Percentiles rank a stretch among this genome's conserved stretches.
Conservation (phyloP, 2,329 filamentous ascomycete genomes). For the Penicillium sp. region DNA sequence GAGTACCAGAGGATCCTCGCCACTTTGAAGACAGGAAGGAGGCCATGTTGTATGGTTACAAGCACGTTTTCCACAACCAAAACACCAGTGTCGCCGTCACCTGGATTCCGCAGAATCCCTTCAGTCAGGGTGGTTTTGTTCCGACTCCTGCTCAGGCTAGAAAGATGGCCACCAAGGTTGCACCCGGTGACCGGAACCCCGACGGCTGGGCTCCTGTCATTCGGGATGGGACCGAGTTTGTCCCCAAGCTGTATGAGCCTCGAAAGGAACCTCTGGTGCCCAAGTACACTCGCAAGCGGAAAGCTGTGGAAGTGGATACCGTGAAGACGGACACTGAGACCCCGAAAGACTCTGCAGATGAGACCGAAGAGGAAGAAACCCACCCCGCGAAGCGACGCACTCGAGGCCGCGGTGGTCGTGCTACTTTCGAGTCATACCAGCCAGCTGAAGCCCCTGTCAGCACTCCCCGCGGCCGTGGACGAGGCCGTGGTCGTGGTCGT, state of each 20-base stretch:
- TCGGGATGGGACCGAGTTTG: conserved; percentile 35
- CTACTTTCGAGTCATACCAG: conserved; percentile 21
- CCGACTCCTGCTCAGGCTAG: conserved; percentile 41
- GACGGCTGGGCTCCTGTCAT: conserved; percentile 39
- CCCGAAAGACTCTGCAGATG: conserved; percentile 22
- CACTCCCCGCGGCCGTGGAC: conserved; percentile 16
- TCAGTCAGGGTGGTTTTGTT: conserved; percentile 48
- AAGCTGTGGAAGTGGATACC: conserved; percentile 34
- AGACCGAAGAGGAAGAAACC: conserved; percentile 27
- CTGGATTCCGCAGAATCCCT: conserved; percentile 49
- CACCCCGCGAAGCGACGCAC: conserved; percentile 30
- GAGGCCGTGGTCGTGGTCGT: conserved; percentile 28
- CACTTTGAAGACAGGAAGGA: conserved; percentile 58
- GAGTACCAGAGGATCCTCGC: conserved; percentile 12
- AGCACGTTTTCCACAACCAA: conserved; percentile 48
- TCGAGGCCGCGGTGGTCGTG: conserved; percentile 27
- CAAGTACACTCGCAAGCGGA: conserved; percentile 36
- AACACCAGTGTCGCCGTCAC: conserved; percentile 35
- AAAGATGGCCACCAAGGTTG: conserved; percentile 36
- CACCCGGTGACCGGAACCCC: conserved; percentile 36
- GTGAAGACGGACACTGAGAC: conserved; percentile 28
- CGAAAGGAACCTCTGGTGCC: conserved; percentile 25
- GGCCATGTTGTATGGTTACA: conserved; percentile 56
- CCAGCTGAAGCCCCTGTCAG: conserved; percentile 16
- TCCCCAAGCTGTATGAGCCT: conserved; percentile 34